A percentile compares a stretch with the other conserved stretches of the same genome.
Conservation (phyloP, 148 eudicot genomes). For the Arctostaphylos glauca region DNA sequence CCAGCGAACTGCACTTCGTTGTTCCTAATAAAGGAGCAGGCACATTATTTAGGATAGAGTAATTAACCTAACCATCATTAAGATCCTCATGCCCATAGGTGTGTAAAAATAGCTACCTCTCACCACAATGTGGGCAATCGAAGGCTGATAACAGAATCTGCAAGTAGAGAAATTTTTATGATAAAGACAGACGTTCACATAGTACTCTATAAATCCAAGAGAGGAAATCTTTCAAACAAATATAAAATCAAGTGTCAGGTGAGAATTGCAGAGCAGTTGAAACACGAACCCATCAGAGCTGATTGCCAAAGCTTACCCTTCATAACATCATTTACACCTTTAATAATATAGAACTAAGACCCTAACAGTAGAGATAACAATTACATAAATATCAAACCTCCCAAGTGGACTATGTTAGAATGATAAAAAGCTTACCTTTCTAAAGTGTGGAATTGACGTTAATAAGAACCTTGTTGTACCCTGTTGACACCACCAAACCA, state of each 20-base stretch:
- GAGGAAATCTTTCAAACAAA: background rate
- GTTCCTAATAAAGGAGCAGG: constrained; percentile 48
- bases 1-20: constrained; percentile 98
- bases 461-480: constrained; percentile 77
- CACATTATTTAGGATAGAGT: background rate
- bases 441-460: constrained; percentile 76
- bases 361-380: constrained; percentile 1
- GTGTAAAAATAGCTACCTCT: constrained; percentile 52
- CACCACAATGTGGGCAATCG: constrained; percentile 94
- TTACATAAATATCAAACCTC: background rate
- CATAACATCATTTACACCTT: background rate
- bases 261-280: background rate
- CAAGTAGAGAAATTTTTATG: constrained; percentile 13
- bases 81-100: background rate
- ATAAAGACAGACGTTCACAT: background rate
- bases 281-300: background rate
- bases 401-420: background rate
- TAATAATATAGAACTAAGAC: background rate
- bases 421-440: constrained; percentile 50
- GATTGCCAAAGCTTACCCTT: background rate
- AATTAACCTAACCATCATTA: background rate
- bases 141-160: constrained; percentile 94
- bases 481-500: constrained; percentile 34
- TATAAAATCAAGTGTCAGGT: background rate
- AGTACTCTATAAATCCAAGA: background rate